These are phyloP conservation scores for Bidens hawaiensis DNA, from an alignment of 140 eudicot species.

Conservation along the genomic window DNA sequence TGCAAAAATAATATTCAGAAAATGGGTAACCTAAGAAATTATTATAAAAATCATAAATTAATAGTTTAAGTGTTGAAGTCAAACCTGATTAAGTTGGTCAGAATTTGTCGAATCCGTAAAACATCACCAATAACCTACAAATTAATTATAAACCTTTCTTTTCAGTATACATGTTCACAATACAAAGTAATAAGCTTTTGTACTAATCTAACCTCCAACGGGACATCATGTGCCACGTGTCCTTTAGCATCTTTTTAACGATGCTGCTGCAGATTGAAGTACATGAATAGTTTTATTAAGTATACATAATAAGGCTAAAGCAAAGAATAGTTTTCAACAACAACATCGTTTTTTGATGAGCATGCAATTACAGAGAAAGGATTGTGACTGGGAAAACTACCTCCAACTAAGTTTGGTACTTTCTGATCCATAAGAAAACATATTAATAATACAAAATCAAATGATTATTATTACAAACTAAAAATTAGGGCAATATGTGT, in stretches of 20 bases:
- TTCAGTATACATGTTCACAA: background rate
- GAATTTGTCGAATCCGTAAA: no score
- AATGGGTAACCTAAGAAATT: background rate
- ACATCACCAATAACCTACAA: slow-evolving; percentile 92
- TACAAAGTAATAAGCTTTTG: background rate
- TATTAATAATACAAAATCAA: no score
- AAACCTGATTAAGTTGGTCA: slow-evolving; percentile 92
- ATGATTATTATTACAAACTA: no score
- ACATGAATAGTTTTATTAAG: no score
- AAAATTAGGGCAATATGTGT: no score
- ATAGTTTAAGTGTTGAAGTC: background rate
- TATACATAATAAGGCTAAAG: no score
- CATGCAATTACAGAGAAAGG: no score
- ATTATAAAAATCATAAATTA: background rate
- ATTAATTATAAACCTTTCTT: background rate
- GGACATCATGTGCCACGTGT: slow-evolving; percentile 68
- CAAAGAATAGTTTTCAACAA: no score
- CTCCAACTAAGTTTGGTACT: no score
- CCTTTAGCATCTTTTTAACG: slow-evolving; percentile 81
- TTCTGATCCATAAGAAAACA: no score
- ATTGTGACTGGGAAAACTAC: no score
- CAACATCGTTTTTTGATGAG: no score
- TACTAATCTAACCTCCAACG: slow-evolving; percentile 58
- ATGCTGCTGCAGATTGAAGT: slow-evolving; percentile 90
- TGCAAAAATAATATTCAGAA: slow-evolving; percentile 27